Conservation (phyloP, 148 eudicot species). For the Pouteria glomerata region DNA sequence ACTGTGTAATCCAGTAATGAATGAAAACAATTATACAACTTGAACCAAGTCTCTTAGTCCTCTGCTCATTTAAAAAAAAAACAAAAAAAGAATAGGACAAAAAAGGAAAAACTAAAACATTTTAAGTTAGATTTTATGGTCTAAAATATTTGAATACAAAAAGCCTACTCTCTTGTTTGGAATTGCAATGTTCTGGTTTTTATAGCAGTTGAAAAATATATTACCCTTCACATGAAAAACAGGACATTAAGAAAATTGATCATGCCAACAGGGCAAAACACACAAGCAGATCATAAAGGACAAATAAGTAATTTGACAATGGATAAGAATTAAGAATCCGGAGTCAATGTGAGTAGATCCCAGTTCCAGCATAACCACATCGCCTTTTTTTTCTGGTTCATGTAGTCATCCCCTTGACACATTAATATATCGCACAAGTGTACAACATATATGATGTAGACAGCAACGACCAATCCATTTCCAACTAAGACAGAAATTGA, state of each 20-base stretch:
- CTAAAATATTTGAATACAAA: neutral
- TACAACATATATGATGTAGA: too few relatives aligned
- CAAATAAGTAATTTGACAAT: constrained; percentile 16
- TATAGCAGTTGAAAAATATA: neutral
- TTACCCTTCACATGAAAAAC: neutral
- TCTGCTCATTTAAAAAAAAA: neutral
- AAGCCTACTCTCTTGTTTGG: neutral
- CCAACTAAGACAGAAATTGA: neutral
- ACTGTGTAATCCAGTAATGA: neutral
- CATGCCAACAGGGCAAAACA: neutral
- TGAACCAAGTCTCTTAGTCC: neutral
- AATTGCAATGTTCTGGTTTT: neutral
- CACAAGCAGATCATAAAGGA: constrained; percentile 15
- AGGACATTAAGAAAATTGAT: neutral
- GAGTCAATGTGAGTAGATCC: constrained; percentile 15
- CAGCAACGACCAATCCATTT: neutral
- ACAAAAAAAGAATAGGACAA: neutral
- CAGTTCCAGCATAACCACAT: constrained; percentile 13
- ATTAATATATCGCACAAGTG: neutral
- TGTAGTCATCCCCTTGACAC: constrained; percentile 8
- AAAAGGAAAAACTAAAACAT: neutral
- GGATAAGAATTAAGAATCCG: constrained; percentile 14
- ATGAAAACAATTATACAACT: neutral
- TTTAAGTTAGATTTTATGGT: neutral
- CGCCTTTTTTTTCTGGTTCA: constrained; percentile 6